Evolutionary conservation across 148 eudicot genomes (phyloP).

Genomic region (Dysphania ambrosioides): DNA sequence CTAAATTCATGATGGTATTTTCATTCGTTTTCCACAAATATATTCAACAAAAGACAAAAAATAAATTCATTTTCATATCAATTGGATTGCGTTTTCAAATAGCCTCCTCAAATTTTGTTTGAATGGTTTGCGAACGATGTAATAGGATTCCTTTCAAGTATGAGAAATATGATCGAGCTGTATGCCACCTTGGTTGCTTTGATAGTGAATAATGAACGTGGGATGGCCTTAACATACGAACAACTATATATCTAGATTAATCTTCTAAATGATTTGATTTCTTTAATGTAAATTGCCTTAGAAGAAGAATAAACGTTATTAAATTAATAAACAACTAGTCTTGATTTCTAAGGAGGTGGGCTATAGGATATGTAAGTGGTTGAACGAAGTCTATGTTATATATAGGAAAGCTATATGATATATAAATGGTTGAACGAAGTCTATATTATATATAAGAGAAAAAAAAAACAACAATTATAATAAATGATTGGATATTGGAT

Average conservation of each 20-base stretch:
- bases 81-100: no score
- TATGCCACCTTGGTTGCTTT: conserved; percentile 23
- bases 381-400: conserved; percentile 11
- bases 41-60: no score
- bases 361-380: background rate
- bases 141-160: conserved; percentile 6
- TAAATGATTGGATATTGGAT: background rate
- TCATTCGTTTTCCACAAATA: background rate
- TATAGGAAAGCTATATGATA: background rate
- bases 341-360: background rate
- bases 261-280: background rate
- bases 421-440: no score
- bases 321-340: no score
- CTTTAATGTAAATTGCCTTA: background rate
- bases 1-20: background rate
- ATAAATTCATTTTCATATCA: no score
- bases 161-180: conserved; percentile 15
- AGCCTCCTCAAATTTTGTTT: background rate
- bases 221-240: background rate
- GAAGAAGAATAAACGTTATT: background rate
- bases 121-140: background rate
- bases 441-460: no score
- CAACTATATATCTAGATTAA: conserved; percentile 2
- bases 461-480: no score
- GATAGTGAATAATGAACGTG: conserved; percentile 15